Conservation (phyloP, 2,329 filamentous ascomycete genomes). For the Scytalidium lignicola region DNA sequence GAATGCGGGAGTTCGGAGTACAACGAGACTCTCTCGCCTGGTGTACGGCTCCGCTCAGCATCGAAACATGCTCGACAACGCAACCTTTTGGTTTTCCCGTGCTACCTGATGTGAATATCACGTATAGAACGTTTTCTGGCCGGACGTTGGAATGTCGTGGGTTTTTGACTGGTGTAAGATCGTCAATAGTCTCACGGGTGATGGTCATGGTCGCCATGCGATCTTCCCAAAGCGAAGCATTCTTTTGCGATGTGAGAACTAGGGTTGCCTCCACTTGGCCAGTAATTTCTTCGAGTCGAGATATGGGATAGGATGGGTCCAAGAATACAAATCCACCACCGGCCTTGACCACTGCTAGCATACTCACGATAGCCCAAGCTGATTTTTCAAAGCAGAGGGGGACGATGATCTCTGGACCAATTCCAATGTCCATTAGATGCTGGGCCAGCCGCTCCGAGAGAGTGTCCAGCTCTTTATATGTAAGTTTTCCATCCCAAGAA, state of each 20-base stretch:
- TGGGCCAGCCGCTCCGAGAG: conserved; percentile 14
- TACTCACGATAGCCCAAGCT: conserved; percentile 21
- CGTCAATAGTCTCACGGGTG: background rate
- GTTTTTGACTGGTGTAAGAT: too few species aligned
- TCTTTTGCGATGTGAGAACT: too few species aligned
- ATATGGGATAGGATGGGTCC: conserved; percentile 23
- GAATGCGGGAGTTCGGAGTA: background rate
- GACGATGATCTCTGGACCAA: conserved; percentile 12
- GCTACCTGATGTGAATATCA: conserved; percentile 14
- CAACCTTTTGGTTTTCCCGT: conserved; percentile 14
- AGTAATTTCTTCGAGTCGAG: conserved; percentile 16
- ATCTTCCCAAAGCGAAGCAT: background rate
- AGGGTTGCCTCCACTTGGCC: conserved; percentile 5
- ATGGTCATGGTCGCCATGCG: background rate
- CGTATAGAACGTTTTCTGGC: too few species aligned
- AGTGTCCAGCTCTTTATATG: conserved; percentile 18
- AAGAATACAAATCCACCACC: conserved; percentile 27
- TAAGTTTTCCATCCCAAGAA: too few species aligned
- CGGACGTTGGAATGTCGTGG: too few species aligned
- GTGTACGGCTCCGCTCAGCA: background rate
- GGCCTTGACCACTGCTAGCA: conserved; percentile 25
- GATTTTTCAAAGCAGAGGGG: conserved; percentile 28
- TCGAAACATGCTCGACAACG: conserved; percentile 4
- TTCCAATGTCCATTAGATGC: conserved; percentile 11
- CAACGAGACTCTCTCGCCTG: too few species aligned